Conservation (phyloP, 805 yeast genomes). For the Candida verbasci region DNA sequence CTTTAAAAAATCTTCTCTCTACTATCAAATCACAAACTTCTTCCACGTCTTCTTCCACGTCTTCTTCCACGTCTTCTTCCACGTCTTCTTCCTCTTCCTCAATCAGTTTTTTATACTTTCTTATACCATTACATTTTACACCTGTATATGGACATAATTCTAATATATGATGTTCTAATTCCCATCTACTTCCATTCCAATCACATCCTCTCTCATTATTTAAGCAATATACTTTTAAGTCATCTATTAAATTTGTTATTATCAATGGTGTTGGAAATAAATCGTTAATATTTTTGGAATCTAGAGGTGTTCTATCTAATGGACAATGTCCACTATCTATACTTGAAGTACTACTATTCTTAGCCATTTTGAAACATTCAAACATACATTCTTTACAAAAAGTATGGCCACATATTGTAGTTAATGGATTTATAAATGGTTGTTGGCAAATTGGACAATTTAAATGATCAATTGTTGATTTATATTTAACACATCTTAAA, state of each 20-base stretch:
- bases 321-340: conserved; percentile 43
- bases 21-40: conserved; percentile 13
- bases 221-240: conserved; percentile 53
- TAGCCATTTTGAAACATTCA: conserved; percentile 40
- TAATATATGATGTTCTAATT: conserved; percentile 45
- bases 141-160: conserved; percentile 34
- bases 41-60: conserved; percentile 5
- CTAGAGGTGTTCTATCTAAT: conserved; percentile 51
- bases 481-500: conserved; percentile 24
- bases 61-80: conserved; percentile 3
- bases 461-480: conserved; percentile 27
- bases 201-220: conserved; percentile 50
- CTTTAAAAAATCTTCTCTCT: conserved; percentile 18
- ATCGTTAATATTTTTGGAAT: conserved; percentile 25
- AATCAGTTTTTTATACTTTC: conserved; percentile 8
- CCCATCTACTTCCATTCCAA: conserved; percentile 58
- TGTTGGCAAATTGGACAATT: conserved; percentile 64
- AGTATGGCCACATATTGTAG: conserved; percentile 66
- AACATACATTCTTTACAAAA: conserved; percentile 55
- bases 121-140: conserved; percentile 24
- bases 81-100: conserved; percentile 3
- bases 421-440: conserved; percentile 56
- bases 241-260: conserved; percentile 57
- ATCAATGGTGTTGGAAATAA: conserved; percentile 51
- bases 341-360: conserved; percentile 7